Conservation (phyloP, 164 flowering plant species). For the Saururus chinensis region DNA sequence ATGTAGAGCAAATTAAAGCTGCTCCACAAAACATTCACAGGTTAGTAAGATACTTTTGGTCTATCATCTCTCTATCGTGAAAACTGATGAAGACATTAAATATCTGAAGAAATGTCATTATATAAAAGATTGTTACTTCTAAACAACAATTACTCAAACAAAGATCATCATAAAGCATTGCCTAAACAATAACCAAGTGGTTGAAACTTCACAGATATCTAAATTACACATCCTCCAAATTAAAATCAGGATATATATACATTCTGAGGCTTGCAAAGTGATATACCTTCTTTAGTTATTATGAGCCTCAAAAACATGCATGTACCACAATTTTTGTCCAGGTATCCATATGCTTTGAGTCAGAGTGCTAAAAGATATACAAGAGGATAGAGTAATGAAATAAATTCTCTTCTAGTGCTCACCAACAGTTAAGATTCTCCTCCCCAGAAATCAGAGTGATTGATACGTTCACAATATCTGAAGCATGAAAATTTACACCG, state of each 20-base stretch:
- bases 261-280: too few relatives aligned
- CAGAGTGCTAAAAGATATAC: too few relatives aligned
- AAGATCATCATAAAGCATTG: background rate
- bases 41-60: background rate
- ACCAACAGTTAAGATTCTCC: constrained; percentile 92
- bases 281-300: too few relatives aligned
- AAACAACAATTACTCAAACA: background rate
- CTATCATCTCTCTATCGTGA: background rate
- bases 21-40: background rate
- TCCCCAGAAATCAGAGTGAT: constrained; percentile 81
- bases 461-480: constrained; percentile 87
- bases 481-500: constrained; percentile 3
- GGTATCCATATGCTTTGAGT: too few relatives aligned
- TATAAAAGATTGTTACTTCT: background rate
- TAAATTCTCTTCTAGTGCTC: constrained; percentile 14
- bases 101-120: background rate
- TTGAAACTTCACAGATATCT: background rate
- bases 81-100: background rate
- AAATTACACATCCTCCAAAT: background rate
- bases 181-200: background rate
- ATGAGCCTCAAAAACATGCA: too few relatives aligned
- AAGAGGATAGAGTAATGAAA: background rate
- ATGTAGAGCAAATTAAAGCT: background rate
- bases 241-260: background rate
- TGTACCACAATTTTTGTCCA: too few relatives aligned